A percentile compares a stretch with the other conserved stretches of the same genome.
Conservation (phyloP, 352 stramenopile genomes). For the Phytopythium cucurbitacearum region DNA sequence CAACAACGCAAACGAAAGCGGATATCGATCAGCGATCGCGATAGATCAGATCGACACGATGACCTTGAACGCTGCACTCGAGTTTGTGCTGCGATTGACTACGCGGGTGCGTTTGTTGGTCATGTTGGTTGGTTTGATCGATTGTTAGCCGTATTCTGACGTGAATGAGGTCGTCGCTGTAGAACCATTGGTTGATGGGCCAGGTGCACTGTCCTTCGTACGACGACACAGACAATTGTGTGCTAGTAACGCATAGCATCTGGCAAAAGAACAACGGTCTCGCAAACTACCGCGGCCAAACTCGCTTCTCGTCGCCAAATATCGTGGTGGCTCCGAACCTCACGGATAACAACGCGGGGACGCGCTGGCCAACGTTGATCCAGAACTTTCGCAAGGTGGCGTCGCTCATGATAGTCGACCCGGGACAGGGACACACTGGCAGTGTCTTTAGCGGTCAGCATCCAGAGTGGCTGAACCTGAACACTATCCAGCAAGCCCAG, state of each 20-base stretch:
- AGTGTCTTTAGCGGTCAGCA: slow-evolving; percentile 71
- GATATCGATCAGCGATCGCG: slow-evolving; percentile 45
- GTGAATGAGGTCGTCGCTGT: not conserved
- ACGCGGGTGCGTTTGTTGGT: slow-evolving; percentile 31
- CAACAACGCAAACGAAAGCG: slow-evolving; percentile 61
- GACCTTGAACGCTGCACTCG: slow-evolving; percentile 54
- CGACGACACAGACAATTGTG: slow-evolving; percentile 52
- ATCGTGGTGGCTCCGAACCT: slow-evolving; percentile 2
- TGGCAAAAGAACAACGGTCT: slow-evolving; percentile 50
- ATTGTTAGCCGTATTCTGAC: not conserved
- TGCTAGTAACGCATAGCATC: slow-evolving; percentile 61
- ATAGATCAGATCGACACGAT: slow-evolving; percentile 57
- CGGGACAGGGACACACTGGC: slow-evolving; percentile 67
- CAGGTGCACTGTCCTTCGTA: slow-evolving; percentile 70
- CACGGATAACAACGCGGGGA: slow-evolving; percentile 12
- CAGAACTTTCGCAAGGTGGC: slow-evolving; percentile 72
- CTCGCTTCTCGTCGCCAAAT: not conserved
- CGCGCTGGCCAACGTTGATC: slow-evolving; percentile 42
- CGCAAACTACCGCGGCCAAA: not conserved
- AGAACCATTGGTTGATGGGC: slow-evolving; percentile 69
- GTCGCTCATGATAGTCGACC: slow-evolving; percentile 71
- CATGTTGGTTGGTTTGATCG: not conserved
- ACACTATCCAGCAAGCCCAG: slow-evolving; percentile 42
- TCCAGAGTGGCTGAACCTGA: slow-evolving; percentile 61
- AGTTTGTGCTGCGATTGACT: slow-evolving; percentile 59